Evolutionary conservation across 2,329 filamentous ascomycete species (phyloP), one percentile per base, ranked within the genome.

Genomic region (Raffaelea ambrosiae): DNA sequence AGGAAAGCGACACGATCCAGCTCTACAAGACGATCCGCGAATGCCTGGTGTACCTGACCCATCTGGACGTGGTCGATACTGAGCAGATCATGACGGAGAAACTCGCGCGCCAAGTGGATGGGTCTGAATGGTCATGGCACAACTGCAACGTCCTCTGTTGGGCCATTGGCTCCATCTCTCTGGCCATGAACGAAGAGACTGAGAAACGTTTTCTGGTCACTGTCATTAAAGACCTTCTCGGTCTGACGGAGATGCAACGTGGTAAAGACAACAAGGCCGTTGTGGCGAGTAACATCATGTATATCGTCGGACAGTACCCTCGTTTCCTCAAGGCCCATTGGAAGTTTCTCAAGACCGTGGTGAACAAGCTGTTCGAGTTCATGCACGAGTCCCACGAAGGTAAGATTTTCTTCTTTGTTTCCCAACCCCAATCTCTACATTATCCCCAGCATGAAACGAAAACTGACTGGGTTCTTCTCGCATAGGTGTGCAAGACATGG

Each of bases 61-160:
- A 98, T 72, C 71, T 98, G 60, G 93, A 98, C 61, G 94, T 98
- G 38, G 84, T 95, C 52, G 93, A 98, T 62, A 98, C 91, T 1
- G 93, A 98, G 68, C 86, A 86, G 54, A 98, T 98, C 71, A 98
- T 98, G 94, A 96, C 93, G 4, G 94, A 98, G 63, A 98, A 98
- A 71, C 76, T 98, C 46, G 84, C 89, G 29, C 85, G 89, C 56
- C 93, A 98, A 67, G 93, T 98, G 13, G 93, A 98, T 63, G 89
- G 89, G 20, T 77, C 79, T 2, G 94, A 98, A 67, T 98, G 93
- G 93, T 98, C 94, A 7, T 98, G 93, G 93, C 88, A 90, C 54
- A 98, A 98, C 71, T 98, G 93, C 81, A 98, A 98, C 69, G 96
- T 95, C 5, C 81, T 98, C 43, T 98, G 93, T 74, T 98, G 93